Evolutionary conservation across 169 alveolate species (phyloP).

Genomic region (Cryptosporidium andersoni): DNA sequence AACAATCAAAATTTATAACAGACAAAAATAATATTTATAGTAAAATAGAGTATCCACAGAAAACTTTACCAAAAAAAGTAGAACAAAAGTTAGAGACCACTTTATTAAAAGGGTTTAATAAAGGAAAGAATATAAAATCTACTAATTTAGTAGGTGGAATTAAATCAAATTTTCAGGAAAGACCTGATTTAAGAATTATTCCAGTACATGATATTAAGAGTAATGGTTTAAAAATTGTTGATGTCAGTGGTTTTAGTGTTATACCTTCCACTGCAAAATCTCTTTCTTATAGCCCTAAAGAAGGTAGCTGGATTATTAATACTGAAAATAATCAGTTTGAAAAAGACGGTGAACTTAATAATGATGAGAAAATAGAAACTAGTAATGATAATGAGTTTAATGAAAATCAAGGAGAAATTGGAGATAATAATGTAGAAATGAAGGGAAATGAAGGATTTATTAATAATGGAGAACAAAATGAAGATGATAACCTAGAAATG

Average conservation of each 20-base stretch:
- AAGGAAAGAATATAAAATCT: neutral
- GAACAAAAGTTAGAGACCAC: neutral
- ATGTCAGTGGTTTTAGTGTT: conserved; percentile 17
- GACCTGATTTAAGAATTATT: neutral
- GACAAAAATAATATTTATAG: neutral
- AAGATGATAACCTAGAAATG: neutral
- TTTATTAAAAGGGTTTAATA: neutral
- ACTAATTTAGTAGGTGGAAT: neutral
- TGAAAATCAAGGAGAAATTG: neutral
- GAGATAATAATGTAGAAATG: neutral
- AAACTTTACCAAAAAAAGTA: neutral
- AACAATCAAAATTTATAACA: neutral
- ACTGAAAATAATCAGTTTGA: neutral
- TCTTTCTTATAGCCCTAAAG: conserved; percentile 1
- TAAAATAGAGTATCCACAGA: neutral
- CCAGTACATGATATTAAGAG: neutral
- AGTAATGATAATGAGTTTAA: conserved; percentile 3
- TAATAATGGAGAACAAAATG: neutral
- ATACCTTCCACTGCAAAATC: conserved; percentile 1
- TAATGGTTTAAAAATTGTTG: conserved; percentile 13
- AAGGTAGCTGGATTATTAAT: neutral
- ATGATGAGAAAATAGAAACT: neutral
- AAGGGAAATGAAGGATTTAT: neutral
- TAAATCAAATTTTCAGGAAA: neutral
- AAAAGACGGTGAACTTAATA: neutral